Evolutionary conservation across 2,329 filamentous ascomycete genomes (phyloP), one percentile per base, ranked within the genome.

Genomic region (Nemania sp.): DNA sequence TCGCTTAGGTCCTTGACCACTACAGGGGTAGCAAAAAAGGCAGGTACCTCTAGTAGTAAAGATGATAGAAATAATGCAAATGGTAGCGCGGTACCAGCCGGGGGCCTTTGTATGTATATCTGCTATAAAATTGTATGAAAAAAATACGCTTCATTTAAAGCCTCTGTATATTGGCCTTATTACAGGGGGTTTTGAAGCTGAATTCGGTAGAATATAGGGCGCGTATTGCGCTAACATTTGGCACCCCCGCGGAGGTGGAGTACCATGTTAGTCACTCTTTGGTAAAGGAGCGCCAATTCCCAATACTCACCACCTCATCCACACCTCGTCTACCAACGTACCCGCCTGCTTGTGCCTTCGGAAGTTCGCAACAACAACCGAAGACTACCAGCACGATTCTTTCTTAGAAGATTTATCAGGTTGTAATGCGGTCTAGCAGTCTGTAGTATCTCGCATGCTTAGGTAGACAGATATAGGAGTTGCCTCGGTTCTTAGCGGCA

Each of bases 291-390:
- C 56, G 41, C 18, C 26, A 32, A 59, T 35, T 59, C 56, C 32
- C 41, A 58, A 47, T 47, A 29, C 55, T 58, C 38, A 58, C 55
- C n/a, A 58, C 55, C 55, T 59, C n/a, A 53, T 53, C 49, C 49
- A 53, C 27, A 53, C 49, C 49, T 53, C 24, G 54, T 57, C 54
- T 29, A 58, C 55, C 41, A 58, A 58, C 41, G 41, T 58, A 35
- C 55, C 55, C 45, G 56, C 45, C 56, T 51, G 41, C 54, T 13
- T 57, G 55, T 58, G 43, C 55, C n/a, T 60, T 52, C 45, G 45
- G 57, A 60, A 60, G 45, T 60, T 60, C 45, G 45, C 57, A 20
- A 60, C 57, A 20, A 60, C 57, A 52, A 60, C 57, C 57, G 29
- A 52, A 60, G 41, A 11, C 45, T 45, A 52, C 45, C 20, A 41